Percentiles rank a stretch among this genome's conserved stretches.
Conservation (phyloP, 2,329 filamentous ascomycete genomes). For the Chaetomiaceae sp. region DNA sequence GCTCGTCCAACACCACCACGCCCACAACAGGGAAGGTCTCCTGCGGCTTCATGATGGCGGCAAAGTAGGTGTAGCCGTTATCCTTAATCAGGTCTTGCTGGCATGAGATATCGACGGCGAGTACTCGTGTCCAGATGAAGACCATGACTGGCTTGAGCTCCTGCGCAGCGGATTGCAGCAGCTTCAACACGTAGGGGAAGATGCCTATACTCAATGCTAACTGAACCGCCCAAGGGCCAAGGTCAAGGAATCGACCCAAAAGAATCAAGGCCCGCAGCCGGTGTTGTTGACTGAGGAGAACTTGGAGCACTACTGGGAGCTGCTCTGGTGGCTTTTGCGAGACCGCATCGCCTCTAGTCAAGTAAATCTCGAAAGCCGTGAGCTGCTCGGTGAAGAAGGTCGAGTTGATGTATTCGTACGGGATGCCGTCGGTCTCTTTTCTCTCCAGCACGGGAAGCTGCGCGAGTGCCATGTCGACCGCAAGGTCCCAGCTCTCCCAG, state of each 20-base stretch:
- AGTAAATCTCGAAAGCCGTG: constrained; percentile 93
- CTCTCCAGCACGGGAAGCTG: constrained; percentile 82
- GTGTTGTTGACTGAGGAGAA: constrained; percentile 92
- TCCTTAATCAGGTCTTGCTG: constrained; percentile 94
- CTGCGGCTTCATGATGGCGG: constrained; percentile 78
- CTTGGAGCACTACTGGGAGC: constrained; percentile 90
- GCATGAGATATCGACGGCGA: constrained; percentile 90
- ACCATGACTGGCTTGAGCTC: constrained; percentile 98
- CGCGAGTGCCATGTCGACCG: constrained; percentile 87
- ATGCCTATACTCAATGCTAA: constrained; percentile 95
- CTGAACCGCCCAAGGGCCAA: constrained; percentile 98
- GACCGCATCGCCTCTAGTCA: constrained; percentile 72
- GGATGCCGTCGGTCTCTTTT: constrained; percentile 63
- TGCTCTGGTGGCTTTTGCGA: constrained; percentile 88
- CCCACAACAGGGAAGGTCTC: constrained; percentile 81
- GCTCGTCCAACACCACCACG: constrained; percentile 60
- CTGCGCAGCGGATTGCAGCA: constrained; percentile 87
- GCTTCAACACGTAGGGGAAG: constrained; percentile 96
- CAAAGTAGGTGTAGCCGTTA: constrained; percentile 95
- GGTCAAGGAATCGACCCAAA: constrained; percentile 85
- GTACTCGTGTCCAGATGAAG: constrained; percentile 95
- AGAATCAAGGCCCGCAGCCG: constrained; percentile 84
- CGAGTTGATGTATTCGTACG: constrained; percentile 93
- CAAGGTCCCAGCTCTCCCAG: constrained; percentile 97
- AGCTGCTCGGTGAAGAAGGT: constrained; percentile 96